Conservation (phyloP, 2,329 filamentous ascomycete genomes). For the Diaporthe sp. region DNA sequence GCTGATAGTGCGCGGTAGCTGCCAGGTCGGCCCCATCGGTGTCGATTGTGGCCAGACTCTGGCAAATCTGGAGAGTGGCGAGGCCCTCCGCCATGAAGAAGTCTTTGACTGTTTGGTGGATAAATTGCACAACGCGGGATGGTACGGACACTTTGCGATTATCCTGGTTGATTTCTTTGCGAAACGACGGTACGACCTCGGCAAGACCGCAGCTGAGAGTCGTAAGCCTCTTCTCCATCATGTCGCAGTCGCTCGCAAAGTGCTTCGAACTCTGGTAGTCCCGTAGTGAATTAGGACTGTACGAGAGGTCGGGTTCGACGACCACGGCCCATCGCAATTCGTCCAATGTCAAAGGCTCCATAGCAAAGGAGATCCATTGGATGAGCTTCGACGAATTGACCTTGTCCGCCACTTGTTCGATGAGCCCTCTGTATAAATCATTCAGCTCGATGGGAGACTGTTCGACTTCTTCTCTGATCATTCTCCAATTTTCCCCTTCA, state of each 20-base stretch:
- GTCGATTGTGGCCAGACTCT: constrained; percentile 14
- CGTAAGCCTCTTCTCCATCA: constrained; percentile 37
- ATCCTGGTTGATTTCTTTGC: no score
- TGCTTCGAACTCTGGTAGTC: constrained; percentile 36
- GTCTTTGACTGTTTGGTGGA: constrained; percentile 48
- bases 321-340: constrained; percentile 47
- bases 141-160: no score
- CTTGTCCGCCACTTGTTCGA: constrained; percentile 35
- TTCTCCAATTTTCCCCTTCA: constrained; percentile 8
- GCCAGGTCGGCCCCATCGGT: constrained; percentile 6
- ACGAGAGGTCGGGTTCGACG: constrained; percentile 38
- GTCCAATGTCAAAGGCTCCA: constrained; percentile 38
- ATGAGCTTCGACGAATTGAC: constrained; percentile 41
- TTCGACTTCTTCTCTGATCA: constrained; percentile 40
- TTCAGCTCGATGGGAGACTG: constrained; percentile 40
- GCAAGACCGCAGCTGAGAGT: constrained; percentile 44
- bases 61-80: constrained; percentile 27
- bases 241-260: constrained; percentile 29
- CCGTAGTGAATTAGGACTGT: constrained; percentile 35
- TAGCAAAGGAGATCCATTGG: constrained; percentile 47
- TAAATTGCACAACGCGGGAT: constrained; percentile 40
- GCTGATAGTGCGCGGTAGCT: constrained; percentile 35
- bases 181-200: constrained; percentile 33
- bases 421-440: constrained; percentile 40
- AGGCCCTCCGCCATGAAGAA: constrained; percentile 43